phyloP scores from a whole-genome alignment of 371 early-diverging fungal genomes.

The Mortierella sp. region DNA sequence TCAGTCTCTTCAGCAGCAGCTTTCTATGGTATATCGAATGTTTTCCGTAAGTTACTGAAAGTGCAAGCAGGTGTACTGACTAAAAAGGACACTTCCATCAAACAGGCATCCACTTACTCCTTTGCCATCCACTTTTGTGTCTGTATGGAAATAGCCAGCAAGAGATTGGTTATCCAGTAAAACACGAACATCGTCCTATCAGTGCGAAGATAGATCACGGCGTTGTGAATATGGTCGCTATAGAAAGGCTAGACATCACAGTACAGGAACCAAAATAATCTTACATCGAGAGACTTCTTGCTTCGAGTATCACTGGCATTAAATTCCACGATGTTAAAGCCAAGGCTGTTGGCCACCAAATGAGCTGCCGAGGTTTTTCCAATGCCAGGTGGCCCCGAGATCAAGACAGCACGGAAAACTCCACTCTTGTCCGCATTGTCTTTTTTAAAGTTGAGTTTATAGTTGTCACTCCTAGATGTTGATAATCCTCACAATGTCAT shows the following conservation, averaged over 20 bases:
- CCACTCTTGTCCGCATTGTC: conserved; percentile 53
- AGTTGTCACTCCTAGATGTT: conserved; percentile 54
- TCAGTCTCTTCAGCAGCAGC: conserved; percentile 14
- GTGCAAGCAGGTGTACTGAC: neutral
- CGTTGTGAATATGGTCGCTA: neutral
- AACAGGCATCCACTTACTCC: conserved; percentile 36
- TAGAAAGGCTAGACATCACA: neutral
- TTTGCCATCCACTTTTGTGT: conserved; percentile 18
- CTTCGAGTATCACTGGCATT: conserved; percentile 99
- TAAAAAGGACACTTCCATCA: no score
- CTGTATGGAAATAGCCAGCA: conserved; percentile 61
- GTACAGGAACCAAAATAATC: conserved; percentile 11
- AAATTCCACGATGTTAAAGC: conserved; percentile 94
- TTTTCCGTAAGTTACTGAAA: neutral
- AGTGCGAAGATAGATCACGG: neutral
- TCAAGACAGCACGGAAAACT: conserved; percentile 79
- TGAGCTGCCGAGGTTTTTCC: conserved; percentile 99
- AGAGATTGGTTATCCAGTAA: conserved; percentile 61
- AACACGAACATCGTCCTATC: conserved; percentile 61
- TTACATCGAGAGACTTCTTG: conserved; percentile 87
- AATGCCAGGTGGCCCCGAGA: conserved; percentile 99
- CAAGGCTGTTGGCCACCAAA: conserved; percentile 84
- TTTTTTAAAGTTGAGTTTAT: conserved; percentile 54
- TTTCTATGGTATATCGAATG: conserved; percentile 21
- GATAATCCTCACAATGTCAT: neutral